Evolutionary conservation across 805 yeast species (phyloP).

Genomic region (Phaffomyces opuntiae): DNA sequence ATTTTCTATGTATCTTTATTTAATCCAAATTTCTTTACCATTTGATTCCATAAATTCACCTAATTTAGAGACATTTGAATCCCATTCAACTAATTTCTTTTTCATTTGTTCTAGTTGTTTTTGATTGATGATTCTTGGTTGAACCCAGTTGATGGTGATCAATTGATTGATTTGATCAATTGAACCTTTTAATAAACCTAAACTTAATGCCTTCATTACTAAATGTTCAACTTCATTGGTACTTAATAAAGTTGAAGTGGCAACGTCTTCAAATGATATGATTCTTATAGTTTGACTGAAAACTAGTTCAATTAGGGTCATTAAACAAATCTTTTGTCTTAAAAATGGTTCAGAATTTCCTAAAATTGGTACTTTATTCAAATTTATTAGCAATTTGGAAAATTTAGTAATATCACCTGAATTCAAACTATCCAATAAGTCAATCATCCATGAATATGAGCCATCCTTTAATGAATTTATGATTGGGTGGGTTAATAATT

Average conservation of each 20-base stretch:
- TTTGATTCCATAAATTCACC: conserved; percentile 51
- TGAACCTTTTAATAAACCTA: conserved; percentile 78
- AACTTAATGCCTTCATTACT: conserved; percentile 83
- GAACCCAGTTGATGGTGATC: conserved; percentile 87
- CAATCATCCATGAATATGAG: conserved; percentile 57
- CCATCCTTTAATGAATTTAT: conserved; percentile 37
- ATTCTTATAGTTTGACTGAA: conserved; percentile 73
- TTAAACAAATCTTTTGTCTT: conserved; percentile 85
- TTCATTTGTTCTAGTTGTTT: conserved; percentile 76
- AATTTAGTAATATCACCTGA: conserved; percentile 69
- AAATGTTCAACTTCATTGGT: conserved; percentile 75
- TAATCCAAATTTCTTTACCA: conserved; percentile 63
- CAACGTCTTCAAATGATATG: conserved; percentile 66
- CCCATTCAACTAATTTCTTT: conserved; percentile 72
- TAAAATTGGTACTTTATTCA: conserved; percentile 47
- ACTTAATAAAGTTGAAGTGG: conserved; percentile 57
- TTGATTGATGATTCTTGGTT: conserved; percentile 84
- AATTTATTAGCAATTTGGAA: conserved; percentile 39
- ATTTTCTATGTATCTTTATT: conserved; percentile 3
- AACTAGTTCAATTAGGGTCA: conserved; percentile 84
- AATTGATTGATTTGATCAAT: conserved; percentile 81
- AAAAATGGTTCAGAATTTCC: conserved; percentile 56
- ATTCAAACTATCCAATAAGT: conserved; percentile 64
- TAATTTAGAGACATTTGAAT: conserved; percentile 59
- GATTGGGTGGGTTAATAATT: conserved; percentile 83